Evolutionary conservation across 371 early-diverging fungal genomes (phyloP), one percentile per base, ranked within the genome.

Genomic region (Lichtheimia corymbifera): DNA sequence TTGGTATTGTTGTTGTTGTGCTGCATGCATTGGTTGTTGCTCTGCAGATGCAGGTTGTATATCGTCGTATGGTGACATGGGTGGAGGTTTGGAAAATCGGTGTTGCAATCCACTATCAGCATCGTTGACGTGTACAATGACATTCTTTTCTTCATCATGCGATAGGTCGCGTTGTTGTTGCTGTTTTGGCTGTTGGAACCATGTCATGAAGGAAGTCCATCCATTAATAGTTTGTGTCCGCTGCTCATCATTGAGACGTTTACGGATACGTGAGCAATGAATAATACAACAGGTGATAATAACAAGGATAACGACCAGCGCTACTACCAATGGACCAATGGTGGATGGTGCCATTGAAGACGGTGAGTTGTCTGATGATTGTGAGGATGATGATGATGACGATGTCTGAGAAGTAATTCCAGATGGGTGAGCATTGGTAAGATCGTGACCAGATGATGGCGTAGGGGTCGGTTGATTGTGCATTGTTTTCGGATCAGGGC

Each of bases 181-280:
- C 27, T 13, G 5, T 57, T 57, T 57, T 27, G 17, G 44, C 3
- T 35, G 15, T 25, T 57, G 20, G 17, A 57, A 57, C 24, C 40
- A 45, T 42, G 53, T n/a, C 5, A 57, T 15, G 27, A 47, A 57
- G 5, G 58, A 44, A 4, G 58, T 49, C 62, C 62, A 61, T 12
- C 55, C 62, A 49, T 62, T 62, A 25, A 62, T 62, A 1, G 56
- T 41, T 40, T 41, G 51, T 15, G 62, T 55, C 5, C 45, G 30
- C 17, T 50, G 45, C 15, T 55, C 27, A 35, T 62, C 43, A 22
- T 55, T 62, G 15, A 62, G 47, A 15, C 43, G 41, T 43, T 47
- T 27, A 22, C 62, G 62, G 17, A 55, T 17, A 14, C 62, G 55
- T 15, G 56, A 41, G 41, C 62, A 62, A 24, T 56, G 45, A 0